Conservation (phyloP, 305 asterid species). For the Lippia alba region DNA sequence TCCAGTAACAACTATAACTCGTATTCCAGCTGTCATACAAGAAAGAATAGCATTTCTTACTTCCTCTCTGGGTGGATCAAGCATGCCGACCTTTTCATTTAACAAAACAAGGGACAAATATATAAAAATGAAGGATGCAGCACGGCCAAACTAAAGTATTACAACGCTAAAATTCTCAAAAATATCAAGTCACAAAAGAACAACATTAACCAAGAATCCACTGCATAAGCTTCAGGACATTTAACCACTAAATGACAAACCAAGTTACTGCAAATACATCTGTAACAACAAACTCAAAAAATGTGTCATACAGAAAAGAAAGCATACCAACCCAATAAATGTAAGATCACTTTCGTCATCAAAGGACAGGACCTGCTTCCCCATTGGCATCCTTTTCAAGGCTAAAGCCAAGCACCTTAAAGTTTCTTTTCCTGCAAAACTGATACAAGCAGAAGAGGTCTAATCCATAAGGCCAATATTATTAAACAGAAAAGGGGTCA, state of each 20-base stretch:
- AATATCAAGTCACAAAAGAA: constrained; percentile 23
- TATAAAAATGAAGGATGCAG: constrained; percentile 20
- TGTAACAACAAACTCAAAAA: constrained; percentile 25
- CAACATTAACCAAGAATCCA: constrained; percentile 19
- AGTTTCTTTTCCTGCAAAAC: constrained; percentile 98
- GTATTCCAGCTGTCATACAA: constrained; percentile 99
- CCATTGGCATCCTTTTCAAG: constrained; percentile 89
- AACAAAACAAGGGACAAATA: constrained; percentile 27
- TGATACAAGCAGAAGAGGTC: constrained; percentile 45
- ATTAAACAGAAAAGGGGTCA: constrained; percentile 12
- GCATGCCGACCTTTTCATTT: constrained; percentile 90
- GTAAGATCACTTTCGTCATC: constrained; percentile 97
- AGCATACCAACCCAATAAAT: constrained; percentile 99
- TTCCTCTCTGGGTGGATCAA: constrained; percentile 99
- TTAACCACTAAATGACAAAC: constrained; percentile 28
- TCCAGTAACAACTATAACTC: constrained; percentile 98
- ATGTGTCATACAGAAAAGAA: constrained; percentile 54
- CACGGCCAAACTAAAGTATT: not conserved
- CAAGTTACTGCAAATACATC: constrained; percentile 20
- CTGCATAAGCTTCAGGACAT: constrained; percentile 1
- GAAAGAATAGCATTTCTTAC: constrained; percentile 90
- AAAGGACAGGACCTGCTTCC: constrained; percentile 78
- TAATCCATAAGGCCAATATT: constrained; percentile 32
- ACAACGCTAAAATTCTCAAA: constrained; percentile 28
- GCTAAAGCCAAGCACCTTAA: constrained; percentile 95